Conservation (phyloP, 2,329 filamentous ascomycete genomes). For the Penicillium nordicum region DNA sequence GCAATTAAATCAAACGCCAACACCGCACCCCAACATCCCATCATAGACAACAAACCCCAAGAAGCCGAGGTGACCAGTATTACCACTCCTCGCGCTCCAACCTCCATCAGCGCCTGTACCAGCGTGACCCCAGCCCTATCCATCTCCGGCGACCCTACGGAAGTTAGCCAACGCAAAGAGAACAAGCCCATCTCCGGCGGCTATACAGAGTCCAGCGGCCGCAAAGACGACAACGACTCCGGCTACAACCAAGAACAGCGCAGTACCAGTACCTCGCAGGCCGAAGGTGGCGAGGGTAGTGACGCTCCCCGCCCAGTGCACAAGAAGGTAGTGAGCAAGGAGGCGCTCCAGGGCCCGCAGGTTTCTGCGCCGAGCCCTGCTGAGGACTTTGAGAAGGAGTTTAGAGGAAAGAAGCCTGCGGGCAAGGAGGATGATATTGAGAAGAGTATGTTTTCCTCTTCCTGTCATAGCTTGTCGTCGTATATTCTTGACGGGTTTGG, state of each 20-base stretch:
- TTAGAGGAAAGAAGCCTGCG: conserved; percentile 18
- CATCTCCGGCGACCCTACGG: neutral
- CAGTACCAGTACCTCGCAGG: conserved; percentile 4
- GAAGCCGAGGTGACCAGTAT: neutral
- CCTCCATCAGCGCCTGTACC: neutral
- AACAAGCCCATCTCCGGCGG: neutral
- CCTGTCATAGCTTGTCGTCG: no score
- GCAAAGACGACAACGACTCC: neutral
- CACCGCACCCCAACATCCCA: conserved; percentile 20
- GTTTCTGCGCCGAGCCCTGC: conserved; percentile 22
- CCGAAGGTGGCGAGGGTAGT: conserved; percentile 2
- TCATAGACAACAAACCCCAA: conserved; percentile 6
- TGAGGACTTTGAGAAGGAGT: conserved; percentile 30
- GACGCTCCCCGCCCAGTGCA: neutral
- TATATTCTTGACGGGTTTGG: neutral
- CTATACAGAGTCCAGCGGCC: neutral
- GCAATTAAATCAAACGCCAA: conserved; percentile 20
- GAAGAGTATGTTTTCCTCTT: neutral
- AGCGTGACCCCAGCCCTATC: neutral
- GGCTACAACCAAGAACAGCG: conserved; percentile 15
- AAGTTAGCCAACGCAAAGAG: neutral
- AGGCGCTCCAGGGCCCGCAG: conserved; percentile 31
- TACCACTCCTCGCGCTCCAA: neutral
- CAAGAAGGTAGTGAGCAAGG: conserved; percentile 22
- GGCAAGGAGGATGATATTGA: neutral